A percentile compares a stretch with the other conserved stretches of the same genome.
phyloP scores from a whole-genome alignment of 2,329 filamentous ascomycete species.

The Phialemonium atrogriseum region DNA sequence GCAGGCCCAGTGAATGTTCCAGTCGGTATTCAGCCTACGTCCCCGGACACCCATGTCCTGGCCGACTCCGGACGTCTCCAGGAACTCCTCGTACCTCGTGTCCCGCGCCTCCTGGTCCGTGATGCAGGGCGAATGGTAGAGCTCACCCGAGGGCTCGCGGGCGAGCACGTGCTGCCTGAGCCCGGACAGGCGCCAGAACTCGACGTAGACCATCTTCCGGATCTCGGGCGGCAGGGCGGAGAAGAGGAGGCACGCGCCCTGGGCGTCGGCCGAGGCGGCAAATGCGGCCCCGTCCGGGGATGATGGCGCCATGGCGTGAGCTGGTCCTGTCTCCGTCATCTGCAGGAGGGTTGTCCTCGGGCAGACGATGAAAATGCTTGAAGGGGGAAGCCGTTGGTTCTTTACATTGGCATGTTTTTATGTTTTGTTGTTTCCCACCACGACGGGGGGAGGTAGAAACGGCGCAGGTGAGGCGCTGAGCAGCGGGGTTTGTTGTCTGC shows the following conservation, averaged over 20 bases:
- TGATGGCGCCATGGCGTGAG: no score
- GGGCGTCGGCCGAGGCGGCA: conserved; percentile 39
- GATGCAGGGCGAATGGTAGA: conserved; percentile 2
- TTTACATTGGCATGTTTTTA: no score
- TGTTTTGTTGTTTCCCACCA: no score
- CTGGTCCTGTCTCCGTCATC: no score
- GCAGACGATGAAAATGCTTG: no score
- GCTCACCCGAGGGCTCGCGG: conserved; percentile 1
- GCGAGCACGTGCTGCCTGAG: conserved; percentile 8
- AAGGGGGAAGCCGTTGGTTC: no score
- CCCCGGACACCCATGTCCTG: background rate
- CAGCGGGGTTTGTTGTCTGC: no score
- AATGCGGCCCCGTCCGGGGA: no score
- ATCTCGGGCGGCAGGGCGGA: conserved; percentile 18
- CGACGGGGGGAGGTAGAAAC: no score
- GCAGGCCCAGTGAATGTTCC: conserved; percentile 15
- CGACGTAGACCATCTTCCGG: conserved; percentile 21
- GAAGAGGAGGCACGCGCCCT: conserved; percentile 28
- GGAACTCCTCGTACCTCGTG: background rate
- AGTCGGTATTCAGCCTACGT: conserved; percentile 11
- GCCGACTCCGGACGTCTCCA: no score
- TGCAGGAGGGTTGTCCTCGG: no score
- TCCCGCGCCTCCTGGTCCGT: conserved; percentile 1
- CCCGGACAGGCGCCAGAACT: conserved; percentile 15
- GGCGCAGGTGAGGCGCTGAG: no score